A percentile compares a stretch with the other conserved stretches of the same genome.
These are phyloP conservation scores for Akanthomyces muscarius DNA, from an alignment of 2,329 filamentous ascomycete species.

Conservation along the genomic window DNA sequence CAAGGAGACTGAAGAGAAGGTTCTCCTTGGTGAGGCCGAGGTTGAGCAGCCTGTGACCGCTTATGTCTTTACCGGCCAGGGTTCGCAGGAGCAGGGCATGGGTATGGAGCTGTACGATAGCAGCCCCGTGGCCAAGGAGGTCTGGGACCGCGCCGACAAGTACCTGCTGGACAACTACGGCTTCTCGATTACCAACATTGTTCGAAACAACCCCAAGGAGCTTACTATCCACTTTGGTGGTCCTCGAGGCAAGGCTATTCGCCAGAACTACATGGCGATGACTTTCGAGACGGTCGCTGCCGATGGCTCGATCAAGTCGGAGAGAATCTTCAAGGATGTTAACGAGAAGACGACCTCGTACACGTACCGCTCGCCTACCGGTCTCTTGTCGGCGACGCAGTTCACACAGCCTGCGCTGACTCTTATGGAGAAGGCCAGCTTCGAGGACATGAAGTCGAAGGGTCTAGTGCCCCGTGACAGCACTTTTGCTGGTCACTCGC, in stretches of 20 bases:
- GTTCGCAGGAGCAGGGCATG: conserved; percentile 98
- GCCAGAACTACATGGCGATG: conserved; percentile 99
- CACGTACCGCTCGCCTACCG: conserved; percentile 93
- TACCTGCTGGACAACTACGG: conserved; percentile 99
- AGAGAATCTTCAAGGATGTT: conserved; percentile 99
- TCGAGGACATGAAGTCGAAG: conserved; percentile 98
- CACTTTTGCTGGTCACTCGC: conserved; percentile 95
- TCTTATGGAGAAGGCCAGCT: conserved; percentile 99
- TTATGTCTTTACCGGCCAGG: conserved; percentile 97
- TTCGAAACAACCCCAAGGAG: conserved; percentile 99
- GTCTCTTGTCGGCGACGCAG: conserved; percentile 92
- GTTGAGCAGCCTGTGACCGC: conserved; percentile 95
- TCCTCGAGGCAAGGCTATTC: conserved; percentile 92
- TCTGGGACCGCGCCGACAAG: conserved; percentile 96
- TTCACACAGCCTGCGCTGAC: conserved; percentile 98
- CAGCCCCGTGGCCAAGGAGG: conserved; percentile 90
- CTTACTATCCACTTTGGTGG: conserved; percentile 98
- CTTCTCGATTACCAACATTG: conserved; percentile 97
- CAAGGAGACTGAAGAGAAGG: conserved; percentile 93
- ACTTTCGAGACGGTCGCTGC: conserved; percentile 96
- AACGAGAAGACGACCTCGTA: conserved; percentile 89
- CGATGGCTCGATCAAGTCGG: conserved; percentile 91
- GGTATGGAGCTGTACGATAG: conserved; percentile 97
- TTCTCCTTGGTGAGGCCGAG: conserved; percentile 90
- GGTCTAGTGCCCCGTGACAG: conserved; percentile 93